Base-by-base conservation (phyloP, 177 flowering plant genomes). In the Viscum album region DNA sequence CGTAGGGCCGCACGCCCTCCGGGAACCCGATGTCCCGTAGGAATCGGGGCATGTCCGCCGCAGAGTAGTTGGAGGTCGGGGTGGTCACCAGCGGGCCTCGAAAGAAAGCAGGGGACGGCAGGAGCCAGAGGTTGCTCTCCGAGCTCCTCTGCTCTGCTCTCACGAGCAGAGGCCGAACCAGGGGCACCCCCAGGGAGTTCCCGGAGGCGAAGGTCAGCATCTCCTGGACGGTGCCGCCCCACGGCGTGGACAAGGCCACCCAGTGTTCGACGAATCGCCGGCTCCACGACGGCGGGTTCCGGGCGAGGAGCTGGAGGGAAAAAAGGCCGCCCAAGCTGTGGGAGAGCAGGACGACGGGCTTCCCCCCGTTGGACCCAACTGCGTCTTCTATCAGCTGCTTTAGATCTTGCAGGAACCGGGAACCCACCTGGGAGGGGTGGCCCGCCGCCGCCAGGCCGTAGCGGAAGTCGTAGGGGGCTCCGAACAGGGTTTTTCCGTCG, bases 251-350 rank as follows among this genome's bases (percentile, higher is more conserved):
- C 26, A 91, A 64, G 2, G 97, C 83, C 0, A 94, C 59, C 34
- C 89, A 81, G 79, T 94, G 99, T 64, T 88, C 86, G 77, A 94
- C 66, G 69, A 52, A 86, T 45, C 79, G 78, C 31, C 68, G 34
- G 64, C 87, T 83, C 99, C 99, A 94, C 0, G 86, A 73, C 0
- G 33, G 45, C 0, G 85, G 64, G 77, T 79, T 85, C 0, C 90
- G 84, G 69, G 79, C 76, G 66, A 94, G 92, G 26, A 94, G 83
- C 29, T 91, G 88, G 66, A 83, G 89, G 68, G 70, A 86, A 43
- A 80, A 91, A 1, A 89, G 83, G 47, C 96, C 89, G n/a, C 99
- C 99, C 43, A 94, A 73, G 82, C 99, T 94, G 77, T 94, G 97
- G 36, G 96, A 79, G 47, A 94, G 61, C 29, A 91, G 76, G 34